These are phyloP conservation scores for Leccinellum rugosiceps DNA, from an alignment of 768 basidiomycete genomes.

Conservation along the genomic window DNA sequence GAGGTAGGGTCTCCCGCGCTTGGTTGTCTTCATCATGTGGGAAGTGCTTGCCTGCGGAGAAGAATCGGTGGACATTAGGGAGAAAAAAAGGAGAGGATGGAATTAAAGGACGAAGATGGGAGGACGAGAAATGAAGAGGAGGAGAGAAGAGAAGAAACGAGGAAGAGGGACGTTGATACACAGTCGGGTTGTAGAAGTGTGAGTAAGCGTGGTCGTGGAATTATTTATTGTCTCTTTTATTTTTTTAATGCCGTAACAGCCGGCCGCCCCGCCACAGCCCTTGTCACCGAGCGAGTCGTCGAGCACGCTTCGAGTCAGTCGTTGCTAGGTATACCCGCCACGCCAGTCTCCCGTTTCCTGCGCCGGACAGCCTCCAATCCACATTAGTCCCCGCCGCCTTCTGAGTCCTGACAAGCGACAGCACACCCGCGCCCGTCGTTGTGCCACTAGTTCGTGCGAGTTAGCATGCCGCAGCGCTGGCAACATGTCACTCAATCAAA, in stretches of 20 bases:
- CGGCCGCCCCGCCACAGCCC: constrained; percentile 20
- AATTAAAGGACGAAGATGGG: constrained; percentile 26
- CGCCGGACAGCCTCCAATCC: not conserved
- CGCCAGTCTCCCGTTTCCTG: not conserved
- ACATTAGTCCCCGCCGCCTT: not conserved
- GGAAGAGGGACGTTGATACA: constrained; percentile 25
- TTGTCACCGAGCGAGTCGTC: not conserved
- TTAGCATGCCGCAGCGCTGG: not conserved
- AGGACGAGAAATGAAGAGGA: constrained; percentile 28
- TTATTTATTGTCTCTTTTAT: constrained; percentile 24
- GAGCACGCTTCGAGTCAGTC: not conserved
- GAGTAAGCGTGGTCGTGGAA: constrained; percentile 22
- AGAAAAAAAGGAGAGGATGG: constrained; percentile 21
- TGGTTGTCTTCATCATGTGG: constrained; percentile 99
- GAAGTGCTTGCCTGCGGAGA: constrained; percentile 62
- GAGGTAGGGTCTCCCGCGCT: constrained; percentile 89
- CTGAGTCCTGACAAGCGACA: not conserved
- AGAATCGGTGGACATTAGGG: constrained; percentile 30
- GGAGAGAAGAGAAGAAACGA: constrained; percentile 30
- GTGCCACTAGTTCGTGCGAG: too few relatives aligned
- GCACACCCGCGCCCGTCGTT: too few relatives aligned
- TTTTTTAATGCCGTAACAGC: constrained; percentile 17
- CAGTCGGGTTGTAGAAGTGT: not conserved
- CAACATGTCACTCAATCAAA: not conserved
- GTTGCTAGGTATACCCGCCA: not conserved